Percentiles rank a stretch among this genome's conserved stretches.
Evolutionary conservation across 352 stramenopile species (phyloP).

Genomic region (Thraustochytrium striatum): DNA sequence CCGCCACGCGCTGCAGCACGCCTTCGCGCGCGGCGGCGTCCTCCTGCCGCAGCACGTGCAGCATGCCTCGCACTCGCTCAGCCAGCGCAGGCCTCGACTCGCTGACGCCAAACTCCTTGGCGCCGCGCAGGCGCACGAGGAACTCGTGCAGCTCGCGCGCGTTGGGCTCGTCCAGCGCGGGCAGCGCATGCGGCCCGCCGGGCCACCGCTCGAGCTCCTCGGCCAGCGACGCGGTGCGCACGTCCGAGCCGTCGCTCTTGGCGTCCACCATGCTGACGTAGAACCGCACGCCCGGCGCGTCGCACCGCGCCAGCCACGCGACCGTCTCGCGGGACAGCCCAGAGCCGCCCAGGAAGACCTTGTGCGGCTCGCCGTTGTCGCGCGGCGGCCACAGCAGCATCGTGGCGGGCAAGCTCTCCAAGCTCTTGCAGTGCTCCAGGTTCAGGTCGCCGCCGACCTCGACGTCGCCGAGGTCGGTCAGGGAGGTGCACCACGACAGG

Average conservation of each 20-base stretch:
- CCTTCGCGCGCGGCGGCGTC: background rate
- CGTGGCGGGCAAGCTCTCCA: background rate
- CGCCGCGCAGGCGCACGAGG: constrained; percentile 7
- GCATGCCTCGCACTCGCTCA: constrained; percentile 9
- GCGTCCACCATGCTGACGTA: constrained; percentile 12
- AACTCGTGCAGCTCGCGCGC: constrained; percentile 19
- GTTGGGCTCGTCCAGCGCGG: no score
- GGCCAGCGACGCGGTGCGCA: background rate
- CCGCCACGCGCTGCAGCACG: background rate
- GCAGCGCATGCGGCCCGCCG: no score
- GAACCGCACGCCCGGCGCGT: constrained; percentile 14
- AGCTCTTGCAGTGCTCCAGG: constrained; percentile 3
- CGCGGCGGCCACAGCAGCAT: constrained; percentile 17
- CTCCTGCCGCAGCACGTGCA: background rate
- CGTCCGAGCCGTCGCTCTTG: background rate
- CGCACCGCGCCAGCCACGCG: constrained; percentile 15
- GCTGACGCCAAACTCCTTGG: constrained; percentile 7
- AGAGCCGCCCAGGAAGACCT: constrained; percentile 21
- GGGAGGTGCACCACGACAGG: background rate
- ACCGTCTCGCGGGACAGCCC: background rate
- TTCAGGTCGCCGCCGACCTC: background rate
- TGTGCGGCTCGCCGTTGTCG: constrained; percentile 6
- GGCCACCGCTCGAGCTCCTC: constrained; percentile 10
- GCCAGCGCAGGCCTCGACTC: constrained; percentile 14
- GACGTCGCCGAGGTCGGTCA: background rate